A percentile compares a stretch with the other conserved stretches of the same genome.
These are phyloP conservation scores for Brassica cretica DNA, from an alignment of 345 rosid genomes.

Conservation along the genomic window DNA sequence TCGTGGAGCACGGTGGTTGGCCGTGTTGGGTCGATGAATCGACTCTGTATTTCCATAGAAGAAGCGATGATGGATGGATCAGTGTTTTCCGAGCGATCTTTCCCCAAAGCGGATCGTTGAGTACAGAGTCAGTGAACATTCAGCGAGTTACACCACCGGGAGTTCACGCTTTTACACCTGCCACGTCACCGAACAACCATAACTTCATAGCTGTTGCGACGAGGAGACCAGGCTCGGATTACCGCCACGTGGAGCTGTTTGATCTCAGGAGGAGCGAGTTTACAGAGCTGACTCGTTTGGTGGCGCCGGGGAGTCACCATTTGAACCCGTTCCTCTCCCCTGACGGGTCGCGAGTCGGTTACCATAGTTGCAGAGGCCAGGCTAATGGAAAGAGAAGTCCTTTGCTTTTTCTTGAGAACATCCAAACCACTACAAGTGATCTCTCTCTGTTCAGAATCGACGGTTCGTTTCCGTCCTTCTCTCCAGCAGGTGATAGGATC, in stretches of 20 bases:
- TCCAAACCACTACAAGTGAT: constrained; percentile 50
- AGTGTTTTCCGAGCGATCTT: constrained; percentile 65
- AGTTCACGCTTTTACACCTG: constrained; percentile 90
- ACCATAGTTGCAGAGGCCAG: constrained; percentile 75
- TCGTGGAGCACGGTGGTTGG: constrained; percentile 87
- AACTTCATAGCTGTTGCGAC: constrained; percentile 75
- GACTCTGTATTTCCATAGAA: constrained; percentile 70
- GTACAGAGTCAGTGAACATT: constrained; percentile 46
- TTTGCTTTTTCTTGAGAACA: constrained; percentile 60
- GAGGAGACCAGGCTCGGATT: constrained; percentile 57
- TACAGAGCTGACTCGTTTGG: constrained; percentile 62
- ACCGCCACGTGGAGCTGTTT: constrained; percentile 79
- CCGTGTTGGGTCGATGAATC: constrained; percentile 83
- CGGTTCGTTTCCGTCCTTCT: constrained; percentile 88
- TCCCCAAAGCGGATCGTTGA: constrained; percentile 41
- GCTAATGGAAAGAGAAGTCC: constrained; percentile 43
- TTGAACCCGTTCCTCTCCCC: constrained; percentile 84
- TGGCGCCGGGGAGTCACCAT: constrained; percentile 72
- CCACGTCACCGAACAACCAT: constrained; percentile 73
- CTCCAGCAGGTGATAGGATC: constrained; percentile 68
- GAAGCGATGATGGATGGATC: constrained; percentile 72
- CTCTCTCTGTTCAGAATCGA: constrained; percentile 78
- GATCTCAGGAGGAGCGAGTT: constrained; percentile 57
- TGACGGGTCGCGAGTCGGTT: constrained; percentile 70
- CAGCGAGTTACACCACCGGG: constrained; percentile 79